Conservation (phyloP, 805 yeast species). For the Kodamaea fukazawae region DNA sequence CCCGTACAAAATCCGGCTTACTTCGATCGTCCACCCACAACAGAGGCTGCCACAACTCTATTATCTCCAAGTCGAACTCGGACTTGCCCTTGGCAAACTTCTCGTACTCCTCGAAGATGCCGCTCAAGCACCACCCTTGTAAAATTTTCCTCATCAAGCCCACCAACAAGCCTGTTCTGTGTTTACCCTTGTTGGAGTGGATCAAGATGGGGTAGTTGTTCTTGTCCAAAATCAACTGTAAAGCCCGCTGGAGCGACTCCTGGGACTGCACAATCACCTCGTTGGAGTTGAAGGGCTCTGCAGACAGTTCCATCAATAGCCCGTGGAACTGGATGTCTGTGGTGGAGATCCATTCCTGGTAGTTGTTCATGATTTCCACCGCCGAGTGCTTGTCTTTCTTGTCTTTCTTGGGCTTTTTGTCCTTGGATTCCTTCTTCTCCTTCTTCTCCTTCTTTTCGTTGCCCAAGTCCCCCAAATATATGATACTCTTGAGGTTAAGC, state of each 20-base stretch:
- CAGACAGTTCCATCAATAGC: constrained; percentile 67
- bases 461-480: constrained; percentile 70
- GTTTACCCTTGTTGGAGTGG: constrained; percentile 97
- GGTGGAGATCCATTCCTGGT: constrained; percentile 62
- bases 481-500: constrained; percentile 70
- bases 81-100: constrained; percentile 93
- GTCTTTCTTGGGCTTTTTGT: constrained; percentile 18
- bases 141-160: constrained; percentile 81
- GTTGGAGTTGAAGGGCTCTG: constrained; percentile 70
- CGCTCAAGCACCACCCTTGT: constrained; percentile 92
- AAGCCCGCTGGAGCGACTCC: constrained; percentile 51
- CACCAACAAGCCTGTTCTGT: constrained; percentile 89
- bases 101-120: constrained; percentile 90
- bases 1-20: constrained; percentile 64
- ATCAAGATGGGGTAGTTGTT: constrained; percentile 83
- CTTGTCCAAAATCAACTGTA: constrained; percentile 54
- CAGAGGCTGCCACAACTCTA: constrained; percentile 74
- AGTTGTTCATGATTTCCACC: constrained; percentile 50
- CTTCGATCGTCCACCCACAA: constrained; percentile 45
- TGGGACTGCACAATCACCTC: constrained; percentile 36
- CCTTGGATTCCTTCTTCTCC: constrained; percentile 28
- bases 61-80: constrained; percentile 85
- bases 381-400: constrained; percentile 49
- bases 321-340: constrained; percentile 55
- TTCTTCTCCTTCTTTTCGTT: constrained; percentile 19